Conservation (phyloP, 1,284 basidiomycete species). For the Cryptococcus floricola region DNA sequence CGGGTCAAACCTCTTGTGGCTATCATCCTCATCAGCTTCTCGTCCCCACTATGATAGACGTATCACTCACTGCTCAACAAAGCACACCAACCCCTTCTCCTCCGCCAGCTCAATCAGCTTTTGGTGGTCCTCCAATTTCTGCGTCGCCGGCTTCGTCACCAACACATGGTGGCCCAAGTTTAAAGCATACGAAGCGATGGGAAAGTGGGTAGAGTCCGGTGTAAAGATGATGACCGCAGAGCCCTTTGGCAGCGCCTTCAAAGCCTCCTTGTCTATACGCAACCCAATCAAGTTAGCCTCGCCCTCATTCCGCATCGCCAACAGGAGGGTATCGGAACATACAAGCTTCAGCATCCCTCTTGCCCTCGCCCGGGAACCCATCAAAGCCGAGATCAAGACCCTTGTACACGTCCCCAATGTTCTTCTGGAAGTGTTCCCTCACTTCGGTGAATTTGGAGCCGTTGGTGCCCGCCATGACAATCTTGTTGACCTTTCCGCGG, state of each 20-base stretch:
- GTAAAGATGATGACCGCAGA: slow-evolving; percentile 72
- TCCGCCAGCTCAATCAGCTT: slow-evolving; percentile 67
- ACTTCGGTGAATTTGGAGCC: slow-evolving; percentile 73
- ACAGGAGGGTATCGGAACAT: slow-evolving; percentile 35
- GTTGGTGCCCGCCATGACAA: slow-evolving; percentile 49
- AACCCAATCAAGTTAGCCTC: background rate
- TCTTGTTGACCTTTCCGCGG: slow-evolving; percentile 65
- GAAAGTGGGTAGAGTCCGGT: slow-evolving; percentile 66
- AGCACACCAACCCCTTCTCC: slow-evolving; percentile 77
- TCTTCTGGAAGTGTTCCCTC: slow-evolving; percentile 71
- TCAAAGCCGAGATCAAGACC: slow-evolving; percentile 77
- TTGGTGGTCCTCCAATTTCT: slow-evolving; percentile 76
- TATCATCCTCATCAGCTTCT: slow-evolving; percentile 49
- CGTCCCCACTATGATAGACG: background rate
- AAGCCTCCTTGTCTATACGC: slow-evolving; percentile 73
- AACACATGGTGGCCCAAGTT: slow-evolving; percentile 79
- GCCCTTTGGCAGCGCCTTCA: slow-evolving; percentile 70
- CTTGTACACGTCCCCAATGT: slow-evolving; percentile 72
- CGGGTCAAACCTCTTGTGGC: slow-evolving; percentile 71
- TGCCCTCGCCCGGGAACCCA: slow-evolving; percentile 67
- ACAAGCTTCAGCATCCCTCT: slow-evolving; percentile 77
- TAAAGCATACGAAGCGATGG: slow-evolving; percentile 79
- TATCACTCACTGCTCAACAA: slow-evolving; percentile 68
- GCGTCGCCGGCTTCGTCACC: slow-evolving; percentile 87
- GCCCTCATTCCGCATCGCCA: background rate